These are phyloP conservation scores for Onygenales sp. DNA, from an alignment of 2,329 filamentous ascomycete species.

Conservation along the genomic window DNA sequence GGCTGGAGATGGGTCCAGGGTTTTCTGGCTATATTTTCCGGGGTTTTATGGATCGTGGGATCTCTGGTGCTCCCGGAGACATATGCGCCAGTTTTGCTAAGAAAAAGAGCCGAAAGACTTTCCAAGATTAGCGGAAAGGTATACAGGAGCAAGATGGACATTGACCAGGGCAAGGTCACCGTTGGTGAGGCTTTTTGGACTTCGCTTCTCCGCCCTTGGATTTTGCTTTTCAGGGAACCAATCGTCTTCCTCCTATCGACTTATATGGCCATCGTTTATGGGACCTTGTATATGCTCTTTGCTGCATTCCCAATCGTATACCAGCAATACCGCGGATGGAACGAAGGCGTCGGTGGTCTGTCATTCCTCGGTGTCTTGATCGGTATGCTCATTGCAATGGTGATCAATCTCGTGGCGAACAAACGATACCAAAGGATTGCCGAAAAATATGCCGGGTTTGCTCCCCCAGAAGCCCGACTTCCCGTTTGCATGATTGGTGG, in stretches of 20 bases:
- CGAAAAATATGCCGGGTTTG: constrained; percentile 42
- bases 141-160: constrained; percentile 47
- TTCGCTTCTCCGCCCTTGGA: constrained; percentile 56
- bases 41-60: constrained; percentile 46
- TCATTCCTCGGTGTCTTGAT: constrained; percentile 61
- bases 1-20: constrained; percentile 60
- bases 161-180: constrained; percentile 33
- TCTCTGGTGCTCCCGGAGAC: constrained; percentile 49
- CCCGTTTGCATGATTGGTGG: constrained; percentile 54
- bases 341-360: constrained; percentile 49
- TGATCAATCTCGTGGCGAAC: constrained; percentile 44
- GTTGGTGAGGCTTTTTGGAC: constrained; percentile 45
- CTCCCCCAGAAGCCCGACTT: constrained; percentile 58
- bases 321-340: constrained; percentile 50
- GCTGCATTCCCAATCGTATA: constrained; percentile 59
- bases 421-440: constrained; percentile 42
- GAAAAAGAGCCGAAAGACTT: constrained; percentile 42
- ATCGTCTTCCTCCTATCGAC: constrained; percentile 57
- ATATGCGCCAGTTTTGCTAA: constrained; percentile 49
- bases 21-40: constrained; percentile 52
- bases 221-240: constrained; percentile 60
- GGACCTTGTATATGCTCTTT: constrained; percentile 49
- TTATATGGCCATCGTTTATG: constrained; percentile 50
- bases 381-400: constrained; percentile 53
- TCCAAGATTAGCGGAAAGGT: constrained; percentile 45